Evolutionary conservation across 2,329 filamentous ascomycete genomes (phyloP), one percentile per base, ranked within the genome.

Genomic region (Hymenoscyphus albidus): DNA sequence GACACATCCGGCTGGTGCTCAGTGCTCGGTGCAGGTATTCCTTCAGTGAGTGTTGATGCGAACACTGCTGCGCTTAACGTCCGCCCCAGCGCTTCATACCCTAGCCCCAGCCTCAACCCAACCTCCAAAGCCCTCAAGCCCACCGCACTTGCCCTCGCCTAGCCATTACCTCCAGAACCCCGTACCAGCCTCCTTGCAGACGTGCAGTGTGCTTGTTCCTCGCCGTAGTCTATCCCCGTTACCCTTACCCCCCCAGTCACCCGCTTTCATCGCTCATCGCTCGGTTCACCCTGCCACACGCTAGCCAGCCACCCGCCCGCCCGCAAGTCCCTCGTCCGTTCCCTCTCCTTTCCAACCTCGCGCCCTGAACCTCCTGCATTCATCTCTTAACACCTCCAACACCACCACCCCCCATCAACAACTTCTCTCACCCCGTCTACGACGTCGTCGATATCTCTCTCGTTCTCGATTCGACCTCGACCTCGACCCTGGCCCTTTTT

Each of bases 401-500:
- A 27, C 48, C 27, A 31, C 44, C 42, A 58, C 51, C 56, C 39
- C 18, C 35, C 51, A 39, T 44, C 44, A 61, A 61, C 22, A 22
- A 18, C 58, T 40, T 14, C 54, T 39, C 44, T 18, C 39, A 16
- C 14, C 51, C 22, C 55, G 54, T 44, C 32, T 40, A 38, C 35
- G 51, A 51, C 59, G 31, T 38, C 39, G 58, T 55, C 35, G 32
- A 35, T 39, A 61, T 48, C 51, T 54, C 31, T 38, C 39, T 63
- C 62, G 14, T 22, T 18, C 56, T 40, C 22, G 40, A 27, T 57
- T 40, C 40, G 14, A 22, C 58, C 5, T 63, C 61, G 51, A 39
- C 61, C 59, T 64, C 65, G 63, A 62, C 61, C 61, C 3, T 27
- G 27, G 3, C 27, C 27, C 27, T 67, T 62, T 64, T 61, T 58